Percentiles rank a stretch among this genome's conserved stretches.
Conservation (phyloP, 108 stramenopile genomes). For the Aurantiochytrium sp. region DNA sequence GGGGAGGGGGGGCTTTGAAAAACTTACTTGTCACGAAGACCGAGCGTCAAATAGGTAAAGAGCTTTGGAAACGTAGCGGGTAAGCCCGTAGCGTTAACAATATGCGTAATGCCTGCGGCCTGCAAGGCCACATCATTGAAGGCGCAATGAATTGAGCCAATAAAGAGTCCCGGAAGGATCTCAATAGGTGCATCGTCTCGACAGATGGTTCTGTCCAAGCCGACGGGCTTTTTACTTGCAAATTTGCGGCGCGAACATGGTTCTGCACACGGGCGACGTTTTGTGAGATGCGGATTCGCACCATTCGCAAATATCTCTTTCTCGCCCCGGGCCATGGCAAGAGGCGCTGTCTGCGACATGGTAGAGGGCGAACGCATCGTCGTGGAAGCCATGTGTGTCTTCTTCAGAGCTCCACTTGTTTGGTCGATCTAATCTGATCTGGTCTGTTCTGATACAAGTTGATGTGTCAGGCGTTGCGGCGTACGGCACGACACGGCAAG, state of each 20-base stretch:
- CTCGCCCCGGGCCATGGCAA: not conserved
- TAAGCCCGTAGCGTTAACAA: not conserved
- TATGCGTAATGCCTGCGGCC: not conserved
- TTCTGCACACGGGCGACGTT: not conserved
- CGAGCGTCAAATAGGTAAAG: slow-evolving; percentile 13
- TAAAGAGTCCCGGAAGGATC: not conserved
- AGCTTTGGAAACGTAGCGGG: not conserved
- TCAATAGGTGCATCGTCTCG: not conserved
- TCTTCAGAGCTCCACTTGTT: too few species aligned
- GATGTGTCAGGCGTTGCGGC: too few species aligned
- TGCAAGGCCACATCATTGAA: not conserved
- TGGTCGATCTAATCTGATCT: too few species aligned
- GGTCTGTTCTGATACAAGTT: too few species aligned
- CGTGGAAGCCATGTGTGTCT: too few species aligned
- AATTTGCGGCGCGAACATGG: not conserved
- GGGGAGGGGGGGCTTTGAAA: too few species aligned
- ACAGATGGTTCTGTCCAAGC: not conserved
- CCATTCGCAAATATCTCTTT: not conserved
- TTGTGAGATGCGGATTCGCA: too few species aligned
- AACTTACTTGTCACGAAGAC: slow-evolving; percentile 8
- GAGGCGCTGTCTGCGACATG: too few species aligned
- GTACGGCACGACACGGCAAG: too few species aligned
- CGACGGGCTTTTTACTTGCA: not conserved
- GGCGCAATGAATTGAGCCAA: slow-evolving; percentile 18
- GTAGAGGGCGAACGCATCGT: too few species aligned